Base-by-base conservation (phyloP, 169 alveolate species). In the Eimeria maxima region DNA sequence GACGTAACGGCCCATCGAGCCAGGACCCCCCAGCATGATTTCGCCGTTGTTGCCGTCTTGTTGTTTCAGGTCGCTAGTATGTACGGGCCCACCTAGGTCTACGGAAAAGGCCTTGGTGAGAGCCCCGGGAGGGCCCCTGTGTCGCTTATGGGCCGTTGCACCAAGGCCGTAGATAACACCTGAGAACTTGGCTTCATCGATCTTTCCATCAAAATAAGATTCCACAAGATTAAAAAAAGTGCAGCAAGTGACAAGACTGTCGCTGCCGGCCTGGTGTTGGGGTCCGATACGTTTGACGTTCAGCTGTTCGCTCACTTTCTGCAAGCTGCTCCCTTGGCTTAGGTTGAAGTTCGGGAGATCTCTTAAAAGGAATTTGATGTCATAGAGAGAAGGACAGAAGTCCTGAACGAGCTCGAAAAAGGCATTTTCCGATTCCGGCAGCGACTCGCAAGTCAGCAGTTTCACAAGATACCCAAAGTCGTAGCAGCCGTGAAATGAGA, bases 241-340 rank as follows among this genome's bases (percentile, higher is more conserved):
- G 45, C 99, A 97, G 81, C 99, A 97, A 2, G 99, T 99, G 53
- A 99, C 99, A 27, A 98, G 97, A 33, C 99, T 98, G 96, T 99
- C 99, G 94, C 99, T 98, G 74, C 99, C 99, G 4, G 99, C 99
- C 96, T 99, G 99, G 95, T 99, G 99, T 78, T 98, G 99, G 76
- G 99, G 98, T 42, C 99, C 99, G 24, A 99, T 97, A 87, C 99
- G 97, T 93, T 98, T 97, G 20, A 99, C 98, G 38, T 95, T 88
- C n/a, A 97, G 95, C 57, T 97, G 95, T 84, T 96, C 96, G 91
- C 97, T 89, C 73, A 97, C 95, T 78, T 97, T 95, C 63, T 96
- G 96, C 81, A 96, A 91, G 91, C 98, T 95, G 55, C 87, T 69
- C 57, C 96, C 97, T 73, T 95, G 93, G 55, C 87, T 94, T 22